Base-by-base conservation (phyloP, 2,329 filamentous ascomycete genomes). In the Alternaria panax region DNA sequence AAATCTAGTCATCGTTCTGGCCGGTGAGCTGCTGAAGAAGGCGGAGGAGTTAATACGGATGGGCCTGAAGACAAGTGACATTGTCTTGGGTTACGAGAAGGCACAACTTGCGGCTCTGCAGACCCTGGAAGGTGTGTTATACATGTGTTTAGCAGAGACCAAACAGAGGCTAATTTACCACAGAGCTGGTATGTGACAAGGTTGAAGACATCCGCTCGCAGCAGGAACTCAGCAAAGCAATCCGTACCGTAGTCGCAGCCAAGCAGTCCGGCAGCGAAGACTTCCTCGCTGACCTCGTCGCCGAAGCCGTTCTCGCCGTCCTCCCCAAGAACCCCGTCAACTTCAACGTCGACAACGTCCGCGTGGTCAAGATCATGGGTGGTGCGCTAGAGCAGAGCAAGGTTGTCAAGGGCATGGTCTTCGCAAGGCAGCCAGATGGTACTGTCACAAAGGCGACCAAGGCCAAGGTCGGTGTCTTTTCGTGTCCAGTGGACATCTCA, bases 311-410 rank as follows among this genome's bases (percentile, higher is more conserved):
- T 22, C 87, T 98, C 57, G 89, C 92, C 43, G 93, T 99, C 20
- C 86, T 99, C 64, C 95, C 96, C 68, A 97, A 97, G 85, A 97
- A 97, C 82, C 91, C 95, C 22, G 82, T 86, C 78, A 93, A 96
- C 82, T 99, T 99, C 87, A 99, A 97, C 81, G 93, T 99, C 66
- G 95, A 99, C 84, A 99, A 99, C 80, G 90, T 99, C 73, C 92
- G 95, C 61, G 96, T 99, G 59, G 96, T 99, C 72, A 99, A 99
- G 87, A 99, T 99, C 75, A 98, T 99, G 94, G 95, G 95, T 71
- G 94, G 95, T 66, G 93, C 91, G 78, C 83, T 99, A 75, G 92
- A 96, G 74, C 93, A 99, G 83, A 97, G 93, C 79, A 89, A 88
- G 68, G 94, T 99, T 14, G 90, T 99, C 61, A 96, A 92, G 85